phyloP scores from a whole-genome alignment of 345 rosid species.

The Rhodamnia argentea region DNA sequence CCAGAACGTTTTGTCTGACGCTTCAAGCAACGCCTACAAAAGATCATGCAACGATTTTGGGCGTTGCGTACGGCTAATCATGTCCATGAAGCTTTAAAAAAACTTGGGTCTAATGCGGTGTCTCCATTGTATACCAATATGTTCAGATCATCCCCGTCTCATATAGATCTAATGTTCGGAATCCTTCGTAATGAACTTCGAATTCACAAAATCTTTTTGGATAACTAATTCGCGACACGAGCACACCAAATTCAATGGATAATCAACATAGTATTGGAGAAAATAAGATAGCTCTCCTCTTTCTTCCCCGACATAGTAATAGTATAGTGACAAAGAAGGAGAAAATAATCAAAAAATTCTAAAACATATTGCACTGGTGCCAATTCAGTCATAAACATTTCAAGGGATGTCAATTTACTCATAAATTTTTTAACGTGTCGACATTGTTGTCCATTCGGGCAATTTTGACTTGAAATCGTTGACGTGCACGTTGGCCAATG shows the following conservation, averaged over 20 bases:
- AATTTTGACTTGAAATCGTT: too few species aligned
- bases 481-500: too few species aligned
- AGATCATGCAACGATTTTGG: not conserved
- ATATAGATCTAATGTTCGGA: not conserved
- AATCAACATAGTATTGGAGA: not conserved
- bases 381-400: too few species aligned
- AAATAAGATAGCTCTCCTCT: not conserved
- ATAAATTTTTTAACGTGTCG: too few species aligned
- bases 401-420: too few species aligned
- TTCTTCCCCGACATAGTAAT: not conserved
- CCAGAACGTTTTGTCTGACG: not conserved
- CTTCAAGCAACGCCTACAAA: not conserved
- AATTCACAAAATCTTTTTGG: too few species aligned
- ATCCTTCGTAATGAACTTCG: not conserved
- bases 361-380: too few species aligned
- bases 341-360: too few species aligned
- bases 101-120: not conserved
- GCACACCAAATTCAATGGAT: not conserved
- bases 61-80: not conserved
- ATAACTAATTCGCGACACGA: not conserved
- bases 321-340: not conserved
- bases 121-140: not conserved
- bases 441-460: too few species aligned
- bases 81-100: not conserved
- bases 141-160: not conserved